Conservation (phyloP, 768 basidiomycete genomes). For the Hygrocybe punicea region DNA sequence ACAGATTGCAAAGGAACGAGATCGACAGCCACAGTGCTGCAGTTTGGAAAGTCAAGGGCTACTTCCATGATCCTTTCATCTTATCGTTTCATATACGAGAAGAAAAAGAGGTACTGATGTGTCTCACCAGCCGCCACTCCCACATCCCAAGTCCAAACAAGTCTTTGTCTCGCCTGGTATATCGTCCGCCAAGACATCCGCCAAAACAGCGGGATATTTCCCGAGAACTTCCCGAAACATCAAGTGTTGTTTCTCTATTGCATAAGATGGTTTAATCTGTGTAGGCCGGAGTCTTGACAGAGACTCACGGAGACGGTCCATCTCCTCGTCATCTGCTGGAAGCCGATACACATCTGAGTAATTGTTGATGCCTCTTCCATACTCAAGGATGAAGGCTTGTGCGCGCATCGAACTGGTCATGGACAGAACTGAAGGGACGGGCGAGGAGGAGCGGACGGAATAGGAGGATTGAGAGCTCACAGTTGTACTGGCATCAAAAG, state of each 20-base stretch:
- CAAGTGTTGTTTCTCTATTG: conserved; percentile 60
- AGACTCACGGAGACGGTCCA: conserved; percentile 60
- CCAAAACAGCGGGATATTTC: conserved; percentile 59
- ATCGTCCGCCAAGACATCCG: conserved; percentile 58
- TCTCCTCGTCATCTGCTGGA: conserved; percentile 76
- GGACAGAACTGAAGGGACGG: conserved; percentile 67
- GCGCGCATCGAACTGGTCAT: conserved; percentile 56
- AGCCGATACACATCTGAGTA: conserved; percentile 75
- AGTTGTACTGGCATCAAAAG: conserved; percentile 36
- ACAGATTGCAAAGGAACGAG: conserved; percentile 73
- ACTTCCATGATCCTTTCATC: conserved; percentile 66
- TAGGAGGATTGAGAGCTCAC: conserved; percentile 42
- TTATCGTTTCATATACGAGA: conserved; percentile 6
- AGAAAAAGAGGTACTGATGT: conserved; percentile 5
- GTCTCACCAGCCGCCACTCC: conserved; percentile 69
- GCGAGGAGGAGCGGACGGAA: conserved; percentile 47
- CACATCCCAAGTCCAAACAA: conserved; percentile 74
- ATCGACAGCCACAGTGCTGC: conserved; percentile 69
- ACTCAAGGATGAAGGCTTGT: no score
- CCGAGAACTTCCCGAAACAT: conserved; percentile 66
- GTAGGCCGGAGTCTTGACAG: conserved; percentile 7
- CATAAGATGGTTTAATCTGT: conserved; percentile 7
- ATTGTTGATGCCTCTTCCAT: conserved; percentile 28
- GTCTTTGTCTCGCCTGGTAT: conserved; percentile 58
- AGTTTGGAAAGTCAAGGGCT: conserved; percentile 68